Conservation (phyloP, 768 basidiomycete genomes). For the Trametes cinnabarina region DNA sequence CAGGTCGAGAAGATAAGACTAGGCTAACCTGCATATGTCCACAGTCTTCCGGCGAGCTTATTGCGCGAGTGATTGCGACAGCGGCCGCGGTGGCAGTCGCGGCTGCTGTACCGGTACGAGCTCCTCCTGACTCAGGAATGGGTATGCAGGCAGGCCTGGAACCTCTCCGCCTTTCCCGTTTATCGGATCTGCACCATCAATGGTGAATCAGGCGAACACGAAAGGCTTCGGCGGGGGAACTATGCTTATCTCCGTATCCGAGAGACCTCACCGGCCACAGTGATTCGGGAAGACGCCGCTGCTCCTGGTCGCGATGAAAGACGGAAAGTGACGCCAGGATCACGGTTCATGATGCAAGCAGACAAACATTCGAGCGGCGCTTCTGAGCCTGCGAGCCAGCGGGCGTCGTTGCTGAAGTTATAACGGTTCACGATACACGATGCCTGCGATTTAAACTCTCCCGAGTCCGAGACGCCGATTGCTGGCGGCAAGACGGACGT, state of each 20-base stretch:
- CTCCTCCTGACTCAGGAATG: no score
- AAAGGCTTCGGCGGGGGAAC: no score
- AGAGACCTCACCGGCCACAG: no score
- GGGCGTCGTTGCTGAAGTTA: neutral
- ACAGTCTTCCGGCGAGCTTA: neutral
- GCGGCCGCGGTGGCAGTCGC: neutral
- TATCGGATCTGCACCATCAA: no score
- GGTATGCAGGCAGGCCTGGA: no score
- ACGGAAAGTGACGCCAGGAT: slow-evolving; percentile 14
- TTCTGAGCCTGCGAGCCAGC: no score
- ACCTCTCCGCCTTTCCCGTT: no score
- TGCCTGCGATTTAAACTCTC: neutral
- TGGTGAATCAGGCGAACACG: no score
- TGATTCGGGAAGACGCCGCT: no score
- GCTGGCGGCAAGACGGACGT: neutral
- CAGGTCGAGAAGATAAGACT: slow-evolving; percentile 1
- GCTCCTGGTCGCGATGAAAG: no score
- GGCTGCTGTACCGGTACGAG: no score
- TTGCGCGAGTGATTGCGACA: neutral
- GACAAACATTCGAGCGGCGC: neutral
- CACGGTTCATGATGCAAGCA: slow-evolving; percentile 14
- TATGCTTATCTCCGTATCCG: no score
- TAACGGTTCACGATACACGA: neutral
- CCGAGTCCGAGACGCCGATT: neutral
- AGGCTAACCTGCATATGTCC: slow-evolving; percentile 12